phyloP scores from a whole-genome alignment of 2,329 filamentous ascomycete genomes.

The Venturia nashicola region DNA sequence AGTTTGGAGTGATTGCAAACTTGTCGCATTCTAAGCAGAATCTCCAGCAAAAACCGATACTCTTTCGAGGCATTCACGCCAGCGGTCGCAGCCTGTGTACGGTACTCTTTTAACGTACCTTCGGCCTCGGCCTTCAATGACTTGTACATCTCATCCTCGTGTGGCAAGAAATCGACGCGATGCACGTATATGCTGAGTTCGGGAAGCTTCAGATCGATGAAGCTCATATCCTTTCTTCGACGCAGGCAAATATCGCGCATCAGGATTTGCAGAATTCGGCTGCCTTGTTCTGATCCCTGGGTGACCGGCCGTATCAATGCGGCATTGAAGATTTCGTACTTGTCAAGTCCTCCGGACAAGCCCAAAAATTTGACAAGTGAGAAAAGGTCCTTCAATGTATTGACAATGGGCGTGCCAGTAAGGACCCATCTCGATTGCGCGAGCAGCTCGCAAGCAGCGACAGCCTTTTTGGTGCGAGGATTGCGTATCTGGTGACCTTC shows the following conservation, averaged over 20 bases:
- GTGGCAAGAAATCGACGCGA: conserved; percentile 56
- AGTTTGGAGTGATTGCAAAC: conserved; percentile 84
- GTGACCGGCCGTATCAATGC: conserved; percentile 58
- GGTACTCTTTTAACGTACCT: conserved; percentile 44
- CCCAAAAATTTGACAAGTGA: conserved; percentile 67
- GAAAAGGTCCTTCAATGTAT: conserved; percentile 69
- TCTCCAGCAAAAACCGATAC: conserved; percentile 68
- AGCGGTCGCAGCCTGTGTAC: conserved; percentile 7
- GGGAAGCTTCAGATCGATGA: conserved; percentile 70
- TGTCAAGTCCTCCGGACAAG: conserved; percentile 63
- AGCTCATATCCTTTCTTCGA: conserved; percentile 77
- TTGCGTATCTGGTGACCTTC: conserved; percentile 79
- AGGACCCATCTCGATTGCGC: conserved; percentile 64
- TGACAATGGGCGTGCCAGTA: conserved; percentile 57
- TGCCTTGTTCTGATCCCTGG: conserved; percentile 43
- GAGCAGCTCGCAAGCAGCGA: conserved; percentile 53
- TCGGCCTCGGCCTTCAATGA: conserved; percentile 61
- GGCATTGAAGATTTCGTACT: conserved; percentile 60
- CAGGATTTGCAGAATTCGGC: conserved; percentile 57
- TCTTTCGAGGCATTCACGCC: conserved; percentile 25
- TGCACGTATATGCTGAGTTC: conserved; percentile 68
- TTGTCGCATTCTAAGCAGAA: conserved; percentile 71
- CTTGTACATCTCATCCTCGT: conserved; percentile 69
- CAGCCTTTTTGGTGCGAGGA: conserved; percentile 56
- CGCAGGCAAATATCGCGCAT: conserved; percentile 74